A percentile compares a stretch with the other conserved stretches of the same genome.
Conservation (phyloP, 2,329 filamentous ascomycete species). For the Hirsutella thompsonii region DNA sequence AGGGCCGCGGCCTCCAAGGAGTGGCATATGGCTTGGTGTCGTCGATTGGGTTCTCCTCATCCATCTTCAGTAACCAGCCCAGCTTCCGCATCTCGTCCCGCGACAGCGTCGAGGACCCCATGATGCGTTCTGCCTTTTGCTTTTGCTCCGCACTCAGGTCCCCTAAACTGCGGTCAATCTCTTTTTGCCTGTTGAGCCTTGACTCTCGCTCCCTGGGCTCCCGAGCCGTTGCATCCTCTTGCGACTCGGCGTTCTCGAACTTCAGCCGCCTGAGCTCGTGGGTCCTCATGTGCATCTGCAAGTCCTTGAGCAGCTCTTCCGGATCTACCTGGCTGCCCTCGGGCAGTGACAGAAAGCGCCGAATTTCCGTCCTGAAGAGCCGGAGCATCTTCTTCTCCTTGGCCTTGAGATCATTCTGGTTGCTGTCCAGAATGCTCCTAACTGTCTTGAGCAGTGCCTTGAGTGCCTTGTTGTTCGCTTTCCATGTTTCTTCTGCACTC, state of each 20-base stretch:
- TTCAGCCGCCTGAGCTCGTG: slow-evolving; percentile 16
- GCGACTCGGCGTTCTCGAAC: slow-evolving; percentile 16
- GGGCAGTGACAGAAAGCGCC: slow-evolving; percentile 40
- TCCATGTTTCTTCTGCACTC: slow-evolving; percentile 11
- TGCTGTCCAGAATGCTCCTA: slow-evolving; percentile 23
- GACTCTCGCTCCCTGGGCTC: slow-evolving; percentile 8
- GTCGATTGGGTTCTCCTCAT: slow-evolving; percentile 67
- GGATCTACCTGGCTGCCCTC: slow-evolving; percentile 16
- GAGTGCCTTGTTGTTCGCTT: slow-evolving; percentile 12
- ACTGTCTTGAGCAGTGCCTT: slow-evolving; percentile 18
- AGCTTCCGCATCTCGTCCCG: slow-evolving; percentile 41
- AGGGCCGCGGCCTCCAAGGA: slow-evolving; percentile 78
- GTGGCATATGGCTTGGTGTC: slow-evolving; percentile 72
- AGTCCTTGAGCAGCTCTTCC: slow-evolving; percentile 17
- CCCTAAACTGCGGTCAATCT: slow-evolving; percentile 21
- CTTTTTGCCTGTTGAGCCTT: slow-evolving; percentile 16
- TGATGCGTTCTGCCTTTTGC: slow-evolving; percentile 19
- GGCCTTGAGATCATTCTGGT: slow-evolving; percentile 41
- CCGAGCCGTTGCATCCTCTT: slow-evolving; percentile 3
- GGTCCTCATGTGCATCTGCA: slow-evolving; percentile 19
- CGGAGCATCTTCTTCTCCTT: slow-evolving; percentile 68
- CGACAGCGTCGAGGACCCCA: slow-evolving; percentile 21
- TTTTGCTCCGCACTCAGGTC: slow-evolving; percentile 18
- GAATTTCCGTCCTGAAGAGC: slow-evolving; percentile 53
- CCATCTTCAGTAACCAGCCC: slow-evolving; percentile 42